Evolutionary conservation across 495 filamentous ascomycete genomes (phyloP).

Genomic region (Terfezia claveryi): DNA sequence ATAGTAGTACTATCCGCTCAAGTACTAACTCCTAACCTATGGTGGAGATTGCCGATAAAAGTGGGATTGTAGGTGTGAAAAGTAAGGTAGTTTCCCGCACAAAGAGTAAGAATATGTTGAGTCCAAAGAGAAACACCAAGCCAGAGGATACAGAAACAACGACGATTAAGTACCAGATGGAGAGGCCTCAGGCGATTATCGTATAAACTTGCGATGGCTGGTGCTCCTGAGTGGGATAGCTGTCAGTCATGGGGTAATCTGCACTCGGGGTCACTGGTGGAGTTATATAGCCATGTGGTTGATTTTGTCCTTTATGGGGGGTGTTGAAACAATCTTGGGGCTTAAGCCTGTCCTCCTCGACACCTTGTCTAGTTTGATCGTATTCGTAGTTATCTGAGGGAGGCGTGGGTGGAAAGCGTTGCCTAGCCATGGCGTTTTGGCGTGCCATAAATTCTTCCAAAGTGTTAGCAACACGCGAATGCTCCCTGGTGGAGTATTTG

Average conservation of each 20-base stretch:
- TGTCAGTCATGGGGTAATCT: constrained; percentile 31
- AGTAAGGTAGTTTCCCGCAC: too few relatives aligned
- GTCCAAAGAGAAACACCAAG: too few relatives aligned
- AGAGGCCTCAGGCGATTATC: constrained; percentile 10
- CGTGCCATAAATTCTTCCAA: constrained; percentile 70
- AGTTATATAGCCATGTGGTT: constrained; percentile 59
- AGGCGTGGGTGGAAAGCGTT: constrained; percentile 40
- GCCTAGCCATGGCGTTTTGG: constrained; percentile 50
- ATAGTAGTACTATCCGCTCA: too few relatives aligned
- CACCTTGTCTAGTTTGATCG: constrained; percentile 27
- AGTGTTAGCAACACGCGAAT: constrained; percentile 58
- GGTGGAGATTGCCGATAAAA: too few relatives aligned
- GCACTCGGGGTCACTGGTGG: constrained; percentile 92
- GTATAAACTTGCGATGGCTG: constrained; percentile 32
- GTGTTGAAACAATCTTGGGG: constrained; percentile 41
- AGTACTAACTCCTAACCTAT: too few relatives aligned
- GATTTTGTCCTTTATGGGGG: constrained; percentile 57
- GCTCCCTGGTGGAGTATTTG: constrained; percentile 68
- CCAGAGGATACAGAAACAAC: too few relatives aligned
- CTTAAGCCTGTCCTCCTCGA: constrained; percentile 26
- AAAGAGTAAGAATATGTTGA: too few relatives aligned
- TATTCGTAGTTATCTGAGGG: constrained; percentile 31
- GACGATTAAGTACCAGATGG: too few relatives aligned
- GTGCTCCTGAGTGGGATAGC: constrained; percentile 16
- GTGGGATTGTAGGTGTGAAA: too few relatives aligned